Percentiles rank a stretch among this genome's conserved stretches.
Evolutionary conservation across 179 eudicot species (phyloP).

Genomic region (Carnegiea gigantea): DNA sequence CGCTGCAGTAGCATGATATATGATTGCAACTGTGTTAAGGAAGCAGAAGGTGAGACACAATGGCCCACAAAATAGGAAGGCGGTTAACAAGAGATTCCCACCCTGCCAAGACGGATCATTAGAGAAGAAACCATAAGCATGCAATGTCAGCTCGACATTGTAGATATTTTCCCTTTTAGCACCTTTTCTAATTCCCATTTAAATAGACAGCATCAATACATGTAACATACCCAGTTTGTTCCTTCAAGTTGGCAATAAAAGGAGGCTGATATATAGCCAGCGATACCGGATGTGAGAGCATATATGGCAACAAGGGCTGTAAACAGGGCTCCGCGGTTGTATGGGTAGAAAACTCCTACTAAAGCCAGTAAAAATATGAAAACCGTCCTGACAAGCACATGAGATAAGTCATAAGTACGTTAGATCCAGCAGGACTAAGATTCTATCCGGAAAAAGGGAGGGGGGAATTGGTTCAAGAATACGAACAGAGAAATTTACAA

Average conservation of each 20-base stretch:
- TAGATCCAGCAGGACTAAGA: constrained; percentile 1
- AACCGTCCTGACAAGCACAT: constrained; percentile 26
- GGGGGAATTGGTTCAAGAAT: neutral
- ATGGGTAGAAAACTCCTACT: constrained; percentile 32
- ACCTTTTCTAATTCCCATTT: neutral
- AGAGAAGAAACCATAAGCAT: neutral
- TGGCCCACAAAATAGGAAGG: constrained; percentile 31
- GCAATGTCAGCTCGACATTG: neutral
- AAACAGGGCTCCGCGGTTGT: constrained; percentile 30
- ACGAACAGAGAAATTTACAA: neutral
- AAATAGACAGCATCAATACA: neutral
- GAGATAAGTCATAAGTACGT: neutral
- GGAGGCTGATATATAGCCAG: constrained; percentile 30
- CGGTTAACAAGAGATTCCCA: constrained; percentile 30
- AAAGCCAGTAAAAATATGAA: constrained; percentile 32
- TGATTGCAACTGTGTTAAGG: constrained; percentile 33
- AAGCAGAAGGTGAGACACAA: constrained; percentile 33
- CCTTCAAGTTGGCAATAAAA: constrained; percentile 33
- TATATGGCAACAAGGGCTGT: constrained; percentile 33
- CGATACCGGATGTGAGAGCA: constrained; percentile 34
- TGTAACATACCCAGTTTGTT: constrained; percentile 29
- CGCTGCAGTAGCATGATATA: constrained; percentile 29
- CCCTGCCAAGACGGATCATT: constrained; percentile 19
- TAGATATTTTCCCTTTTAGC: neutral
- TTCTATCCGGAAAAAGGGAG: neutral